Base-by-base conservation (phyloP, 148 eudicot species). In the Drosera capensis region DNA sequence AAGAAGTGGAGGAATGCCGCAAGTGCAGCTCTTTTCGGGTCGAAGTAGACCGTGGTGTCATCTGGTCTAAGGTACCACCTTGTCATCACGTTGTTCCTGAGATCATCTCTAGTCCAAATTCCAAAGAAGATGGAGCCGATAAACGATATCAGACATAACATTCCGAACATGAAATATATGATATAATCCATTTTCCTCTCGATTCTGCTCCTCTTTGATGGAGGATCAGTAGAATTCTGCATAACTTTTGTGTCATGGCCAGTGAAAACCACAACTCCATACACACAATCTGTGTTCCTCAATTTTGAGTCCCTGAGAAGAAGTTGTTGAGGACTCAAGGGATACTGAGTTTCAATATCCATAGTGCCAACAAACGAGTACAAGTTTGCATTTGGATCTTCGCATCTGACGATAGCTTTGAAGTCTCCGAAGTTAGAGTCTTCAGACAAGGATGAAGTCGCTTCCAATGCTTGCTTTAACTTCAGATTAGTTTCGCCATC, bases 401-500 rank as follows among this genome's bases (percentile, higher is more conserved):
- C 99, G 40, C 95, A 90, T 68, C 56, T 73, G 8, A 90, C 59
- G n/a, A 67, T 45, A 39, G 93, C 95, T 65, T 24, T 74, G 39
- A 90, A 90, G 42, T 71, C 80, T 17, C 30, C 51, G 50, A 78
- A 72, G 45, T 54, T 40, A 5, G 66, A 52, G 46, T 85, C 87
- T 7, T 80, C 88, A 0, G 58, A 51, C 42, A 84, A 53, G 7
- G 69, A 56, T 29, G 95, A 70, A 54, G 99, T 78, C 43, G 47
- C 80, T 15, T 78, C 85, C 44, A 76, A 68, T 2, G 78, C 93
- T 58, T 90, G 99, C 52, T 84, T 90, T 43, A 90, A 72, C 58
- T 90, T 90, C 60, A 90, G 60, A 64, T 90, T 90, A 13, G 99
- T 90, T 57, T 90, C 99, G 3, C 99, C 99, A 57, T 90, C 99